Percentiles rank a stretch among this genome's conserved stretches.
These are phyloP conservation scores for Tieghemostelium lacteum DNA, from an alignment of 78 protist genomes.

Conservation along the genomic window DNA sequence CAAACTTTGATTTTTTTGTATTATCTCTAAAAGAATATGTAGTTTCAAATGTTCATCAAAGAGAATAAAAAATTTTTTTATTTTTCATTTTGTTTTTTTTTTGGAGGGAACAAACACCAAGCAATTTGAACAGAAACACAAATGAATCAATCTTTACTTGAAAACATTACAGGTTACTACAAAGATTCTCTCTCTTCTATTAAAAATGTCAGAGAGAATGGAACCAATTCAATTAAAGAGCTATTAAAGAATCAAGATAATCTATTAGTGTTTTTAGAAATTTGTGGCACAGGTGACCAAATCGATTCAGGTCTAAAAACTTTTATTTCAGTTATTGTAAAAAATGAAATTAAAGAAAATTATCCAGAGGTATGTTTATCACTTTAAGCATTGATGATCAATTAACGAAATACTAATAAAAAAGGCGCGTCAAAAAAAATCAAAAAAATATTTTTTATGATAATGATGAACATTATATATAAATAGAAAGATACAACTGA, in stretches of 20 bases:
- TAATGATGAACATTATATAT: neutral
- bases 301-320: neutral
- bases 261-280: neutral
- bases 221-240: neutral
- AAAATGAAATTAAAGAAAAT: slow-evolving; percentile 46
- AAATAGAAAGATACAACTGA: slow-evolving; percentile 10
- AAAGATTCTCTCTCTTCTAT: too few species aligned
- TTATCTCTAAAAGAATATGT: too few species aligned
- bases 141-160: too few species aligned
- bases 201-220: slow-evolving; percentile 26
- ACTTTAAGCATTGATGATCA: neutral
- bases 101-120: too few species aligned
- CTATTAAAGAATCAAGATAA: slow-evolving; percentile 12
- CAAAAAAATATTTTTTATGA: neutral
- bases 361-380: neutral
- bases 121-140: too few species aligned
- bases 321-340: slow-evolving; percentile 30
- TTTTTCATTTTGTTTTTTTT: too few species aligned
- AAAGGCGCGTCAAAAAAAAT: neutral
- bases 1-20: too few species aligned
- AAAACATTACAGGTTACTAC: too few species aligned
- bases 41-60: too few species aligned
- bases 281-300: neutral
- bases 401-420: neutral
- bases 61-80: too few species aligned